Base-by-base conservation (phyloP, 164 flowering plant species). In the Akebia trifoliata region DNA sequence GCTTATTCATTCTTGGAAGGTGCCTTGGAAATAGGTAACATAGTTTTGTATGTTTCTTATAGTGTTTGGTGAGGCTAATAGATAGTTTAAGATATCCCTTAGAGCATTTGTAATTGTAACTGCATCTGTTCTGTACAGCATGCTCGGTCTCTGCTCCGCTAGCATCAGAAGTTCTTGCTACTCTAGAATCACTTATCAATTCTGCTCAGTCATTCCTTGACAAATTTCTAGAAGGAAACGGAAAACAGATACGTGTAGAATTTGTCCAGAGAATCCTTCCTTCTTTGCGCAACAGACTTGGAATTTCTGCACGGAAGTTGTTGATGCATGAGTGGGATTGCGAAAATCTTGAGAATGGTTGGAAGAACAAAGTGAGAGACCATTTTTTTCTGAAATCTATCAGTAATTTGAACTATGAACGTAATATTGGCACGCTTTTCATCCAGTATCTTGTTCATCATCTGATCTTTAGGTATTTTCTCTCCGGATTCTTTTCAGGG, bases 141-240 rank as follows among this genome's bases (percentile, higher is more conserved):
- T 68, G 73, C 50, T 76, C 86, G 9, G 71, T 72, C 67, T 85
- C 92, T 53, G 76, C 85, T 70, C 54, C 50, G 43, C 69, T 81
- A 54, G 88, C 88, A 52, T 80, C 81, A 40, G 88, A 85, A 68
- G 81, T 76, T 57, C 75, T 90, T 37, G 57, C 78, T 59, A 67
- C 81, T 34, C 71, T 86, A 30, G 84, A 90, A 59, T 76, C 86
- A 47, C 40, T 83, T 48, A 62, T 83, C 39, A 63, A 40, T 37
- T 83, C 86, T 14, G 63, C 69, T 50, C 74, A 69, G 48, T 66
- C 54, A 31, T 63, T 72, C 49, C 63, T 67, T 28, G 63, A 56
- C 45, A 65, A 66, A 49, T 60, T 47, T 28, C 55, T 10, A 18
- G 75, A 71, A 61, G 74, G 48, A 37, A 74, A 64, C 42, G 56